Conservation (phyloP, 352 stramenopile genomes). For the Globisporangium carolinianum region DNA sequence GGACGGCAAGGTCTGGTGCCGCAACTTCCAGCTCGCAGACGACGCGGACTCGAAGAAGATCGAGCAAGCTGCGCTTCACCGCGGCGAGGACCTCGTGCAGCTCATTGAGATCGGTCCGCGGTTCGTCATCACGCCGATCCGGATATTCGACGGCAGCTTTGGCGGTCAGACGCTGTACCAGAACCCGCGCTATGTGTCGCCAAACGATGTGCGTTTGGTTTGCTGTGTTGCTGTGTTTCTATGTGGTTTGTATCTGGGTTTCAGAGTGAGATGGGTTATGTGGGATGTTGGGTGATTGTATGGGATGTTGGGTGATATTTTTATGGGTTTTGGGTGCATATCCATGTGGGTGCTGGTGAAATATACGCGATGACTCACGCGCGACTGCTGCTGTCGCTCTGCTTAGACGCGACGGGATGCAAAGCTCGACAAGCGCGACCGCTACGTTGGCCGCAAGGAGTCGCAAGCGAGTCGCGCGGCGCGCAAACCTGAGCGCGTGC, state of each 20-base stretch:
- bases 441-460: conserved; percentile 90
- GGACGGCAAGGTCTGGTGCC: conserved; percentile 96
- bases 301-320: not conserved
- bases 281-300: no score
- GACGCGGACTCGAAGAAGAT: conserved; percentile 91
- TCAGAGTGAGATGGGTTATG: no score
- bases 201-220: conserved; percentile 82
- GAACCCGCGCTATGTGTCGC: conserved; percentile 97
- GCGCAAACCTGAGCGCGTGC: conserved; percentile 51
- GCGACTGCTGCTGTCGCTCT: not conserved
- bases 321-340: not conserved
- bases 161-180: conserved; percentile 97
- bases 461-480: conserved; percentile 76
- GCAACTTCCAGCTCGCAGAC: conserved; percentile 95
- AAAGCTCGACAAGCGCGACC: conserved; percentile 91
- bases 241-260: no score
- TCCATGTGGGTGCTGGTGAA: no score
- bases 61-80: conserved; percentile 72
- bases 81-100: conserved; percentile 87
- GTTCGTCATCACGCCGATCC: conserved; percentile 98
- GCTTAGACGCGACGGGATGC: conserved; percentile 56
- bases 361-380: not conserved
- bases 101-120: conserved; percentile 99
- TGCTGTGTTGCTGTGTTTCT: no score
- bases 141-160: conserved; percentile 98